These are phyloP conservation scores for Fusarium succisae DNA, from an alignment of 2,329 filamentous ascomycete genomes.

Conservation along the genomic window DNA sequence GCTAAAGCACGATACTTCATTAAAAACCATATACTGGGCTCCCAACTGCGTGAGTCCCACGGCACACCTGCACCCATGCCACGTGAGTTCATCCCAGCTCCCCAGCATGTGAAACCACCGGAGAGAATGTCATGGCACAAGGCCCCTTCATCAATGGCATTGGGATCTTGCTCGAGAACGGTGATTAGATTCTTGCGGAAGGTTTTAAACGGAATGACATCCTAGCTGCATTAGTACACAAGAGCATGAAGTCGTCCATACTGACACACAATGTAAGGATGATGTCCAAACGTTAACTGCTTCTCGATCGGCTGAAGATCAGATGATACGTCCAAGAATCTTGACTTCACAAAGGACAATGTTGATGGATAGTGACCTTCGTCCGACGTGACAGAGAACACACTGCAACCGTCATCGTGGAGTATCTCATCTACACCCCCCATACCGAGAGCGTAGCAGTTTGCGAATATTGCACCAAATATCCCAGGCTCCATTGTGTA, in stretches of 20 bases:
- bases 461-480: conserved; percentile 50
- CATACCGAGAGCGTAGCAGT: conserved; percentile 49
- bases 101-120: conserved; percentile 52
- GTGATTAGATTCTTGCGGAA: conserved; percentile 46
- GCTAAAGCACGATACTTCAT: conserved; percentile 51
- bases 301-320: conserved; percentile 47
- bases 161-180: conserved; percentile 37
- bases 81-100: conserved; percentile 40
- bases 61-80: conserved; percentile 51
- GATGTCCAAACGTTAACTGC: conserved; percentile 47
- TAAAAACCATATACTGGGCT: conserved; percentile 55
- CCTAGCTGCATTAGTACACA: conserved; percentile 33
- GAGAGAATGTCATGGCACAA: conserved; percentile 49
- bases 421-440: conserved; percentile 39
- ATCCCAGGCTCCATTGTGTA: conserved; percentile 38
- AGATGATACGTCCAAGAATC: conserved; percentile 35
- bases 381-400: conserved; percentile 44
- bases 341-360: conserved; percentile 39
- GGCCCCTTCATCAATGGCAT: conserved; percentile 47
- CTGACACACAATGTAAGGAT: conserved; percentile 46
- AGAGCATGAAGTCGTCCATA: neutral
- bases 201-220: conserved; percentile 47
- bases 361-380: conserved; percentile 37
- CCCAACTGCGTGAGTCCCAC: conserved; percentile 57
- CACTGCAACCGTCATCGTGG: conserved; percentile 43